phyloP scores from a whole-genome alignment of 2,329 filamentous ascomycete species.

The Teratosphaeria epicoccoides region DNA sequence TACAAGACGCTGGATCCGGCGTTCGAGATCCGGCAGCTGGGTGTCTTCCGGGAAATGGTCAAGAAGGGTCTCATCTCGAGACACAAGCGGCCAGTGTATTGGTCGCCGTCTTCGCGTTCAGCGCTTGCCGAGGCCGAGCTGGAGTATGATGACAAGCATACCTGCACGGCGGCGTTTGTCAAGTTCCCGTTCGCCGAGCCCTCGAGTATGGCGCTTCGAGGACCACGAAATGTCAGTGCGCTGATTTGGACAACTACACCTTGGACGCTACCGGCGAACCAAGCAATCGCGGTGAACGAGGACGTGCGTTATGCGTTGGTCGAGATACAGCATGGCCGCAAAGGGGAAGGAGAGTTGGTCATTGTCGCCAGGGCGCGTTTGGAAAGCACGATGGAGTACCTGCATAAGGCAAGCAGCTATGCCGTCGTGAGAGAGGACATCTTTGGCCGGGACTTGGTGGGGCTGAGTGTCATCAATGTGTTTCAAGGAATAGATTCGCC shows the following conservation, averaged over 20 bases:
- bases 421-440: background rate
- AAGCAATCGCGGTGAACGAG: slow-evolving; percentile 61
- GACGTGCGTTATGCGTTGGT: slow-evolving; percentile 8
- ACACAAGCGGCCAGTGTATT: slow-evolving; percentile 73
- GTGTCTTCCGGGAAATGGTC: slow-evolving; percentile 66
- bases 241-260: slow-evolving; percentile 98
- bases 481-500: slow-evolving; percentile 41
- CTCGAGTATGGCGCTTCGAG: slow-evolving; percentile 28
- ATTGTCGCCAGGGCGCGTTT: slow-evolving; percentile 64
- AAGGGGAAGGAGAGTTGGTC: slow-evolving; percentile 33
- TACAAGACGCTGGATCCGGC: slow-evolving; percentile 71
- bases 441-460: background rate
- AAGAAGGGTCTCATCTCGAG: slow-evolving; percentile 61
- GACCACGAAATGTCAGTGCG: slow-evolving; percentile 52
- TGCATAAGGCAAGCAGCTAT: slow-evolving; percentile 36
- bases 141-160: slow-evolving; percentile 68
- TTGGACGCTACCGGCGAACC: slow-evolving; percentile 92
- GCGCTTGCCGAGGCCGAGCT: slow-evolving; percentile 76
- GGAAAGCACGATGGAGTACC: slow-evolving; percentile 42
- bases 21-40: slow-evolving; percentile 66
- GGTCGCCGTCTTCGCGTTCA: slow-evolving; percentile 69
- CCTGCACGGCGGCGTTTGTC: slow-evolving; percentile 65
- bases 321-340: background rate
- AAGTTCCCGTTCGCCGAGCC: slow-evolving; percentile 56
- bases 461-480: slow-evolving; percentile 18